Evolutionary conservation across 2,329 filamentous ascomycete species (phyloP).

Genomic region (Aspergillus oerlinghausenensis): DNA sequence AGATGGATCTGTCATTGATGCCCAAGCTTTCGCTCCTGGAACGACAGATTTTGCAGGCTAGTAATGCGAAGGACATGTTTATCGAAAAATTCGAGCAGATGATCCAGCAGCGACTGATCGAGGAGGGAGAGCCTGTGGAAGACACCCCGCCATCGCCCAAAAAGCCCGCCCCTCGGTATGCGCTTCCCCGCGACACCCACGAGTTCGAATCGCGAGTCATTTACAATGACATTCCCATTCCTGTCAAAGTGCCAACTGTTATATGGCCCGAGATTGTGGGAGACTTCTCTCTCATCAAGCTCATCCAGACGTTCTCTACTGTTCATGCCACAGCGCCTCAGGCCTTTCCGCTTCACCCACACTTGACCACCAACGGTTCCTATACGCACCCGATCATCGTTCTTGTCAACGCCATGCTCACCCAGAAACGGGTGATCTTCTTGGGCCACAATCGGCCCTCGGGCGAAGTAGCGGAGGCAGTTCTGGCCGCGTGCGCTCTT

Average conservation of each 20-base stretch:
- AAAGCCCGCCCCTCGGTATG: constrained; percentile 62
- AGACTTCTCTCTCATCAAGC: constrained; percentile 94
- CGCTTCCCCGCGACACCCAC: constrained; percentile 86
- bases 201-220: constrained; percentile 94
- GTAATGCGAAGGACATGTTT: constrained; percentile 92
- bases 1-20: constrained; percentile 94
- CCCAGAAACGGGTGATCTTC: constrained; percentile 94
- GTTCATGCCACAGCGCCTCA: constrained; percentile 78
- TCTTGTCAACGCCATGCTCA: constrained; percentile 87
- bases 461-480: constrained; percentile 94
- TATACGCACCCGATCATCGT: constrained; percentile 93
- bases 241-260: constrained; percentile 91
- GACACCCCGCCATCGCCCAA: constrained; percentile 44
- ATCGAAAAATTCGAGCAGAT: constrained; percentile 96
- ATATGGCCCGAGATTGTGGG: constrained; percentile 93
- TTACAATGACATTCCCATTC: constrained; percentile 95
- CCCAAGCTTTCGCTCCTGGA: constrained; percentile 80
- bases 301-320: constrained; percentile 89
- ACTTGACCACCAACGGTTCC: constrained; percentile 86
- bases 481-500: constrained; percentile 90
- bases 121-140: constrained; percentile 48
- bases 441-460: constrained; percentile 92
- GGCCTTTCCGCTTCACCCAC: constrained; percentile 79
- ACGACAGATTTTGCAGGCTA: constrained; percentile 78
- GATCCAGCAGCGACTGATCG: constrained; percentile 73